phyloP scores from a whole-genome alignment of 2,329 filamentous ascomycete species.

The Alternaria triticimaculans region DNA sequence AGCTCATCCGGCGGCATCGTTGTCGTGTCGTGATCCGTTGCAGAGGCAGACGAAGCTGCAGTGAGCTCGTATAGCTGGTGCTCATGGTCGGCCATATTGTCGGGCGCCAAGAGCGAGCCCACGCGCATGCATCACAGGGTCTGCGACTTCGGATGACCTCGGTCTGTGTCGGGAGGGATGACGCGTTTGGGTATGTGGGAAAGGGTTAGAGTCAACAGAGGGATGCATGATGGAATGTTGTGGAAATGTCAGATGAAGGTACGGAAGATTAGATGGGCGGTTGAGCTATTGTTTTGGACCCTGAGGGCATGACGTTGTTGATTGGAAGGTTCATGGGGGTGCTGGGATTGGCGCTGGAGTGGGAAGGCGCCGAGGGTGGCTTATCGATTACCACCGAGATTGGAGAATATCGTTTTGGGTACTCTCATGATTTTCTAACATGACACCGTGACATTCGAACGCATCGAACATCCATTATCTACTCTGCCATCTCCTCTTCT shows the following conservation, averaged over 20 bases:
- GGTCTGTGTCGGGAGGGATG: not conserved
- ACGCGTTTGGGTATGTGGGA: not conserved
- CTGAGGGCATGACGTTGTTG: conserved; percentile 13
- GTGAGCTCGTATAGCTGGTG: conserved; percentile 18
- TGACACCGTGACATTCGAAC: not conserved
- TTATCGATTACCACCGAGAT: conserved; percentile 9
- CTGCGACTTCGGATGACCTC: conserved; percentile 6
- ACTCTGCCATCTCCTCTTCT: not conserved
- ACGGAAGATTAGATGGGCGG: not conserved
- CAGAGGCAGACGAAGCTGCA: conserved; percentile 2
- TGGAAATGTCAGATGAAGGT: not conserved
- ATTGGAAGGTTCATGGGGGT: not conserved
- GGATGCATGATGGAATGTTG: not conserved
- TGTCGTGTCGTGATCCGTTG: conserved; percentile 1
- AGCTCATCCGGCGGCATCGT: conserved; percentile 15
- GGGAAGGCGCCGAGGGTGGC: not conserved
- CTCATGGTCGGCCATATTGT: conserved; percentile 14
- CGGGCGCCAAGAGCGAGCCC: conserved; percentile 18
- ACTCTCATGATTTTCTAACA: too few relatives aligned
- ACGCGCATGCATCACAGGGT: conserved; percentile 16
- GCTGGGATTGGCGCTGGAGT: not conserved
- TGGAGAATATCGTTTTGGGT: not conserved
- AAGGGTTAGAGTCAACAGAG: not conserved
- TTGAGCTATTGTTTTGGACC: conserved; percentile 3
- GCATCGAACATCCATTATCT: not conserved